Base-by-base conservation (phyloP, 768 basidiomycete genomes). In the Trametes punicea region DNA sequence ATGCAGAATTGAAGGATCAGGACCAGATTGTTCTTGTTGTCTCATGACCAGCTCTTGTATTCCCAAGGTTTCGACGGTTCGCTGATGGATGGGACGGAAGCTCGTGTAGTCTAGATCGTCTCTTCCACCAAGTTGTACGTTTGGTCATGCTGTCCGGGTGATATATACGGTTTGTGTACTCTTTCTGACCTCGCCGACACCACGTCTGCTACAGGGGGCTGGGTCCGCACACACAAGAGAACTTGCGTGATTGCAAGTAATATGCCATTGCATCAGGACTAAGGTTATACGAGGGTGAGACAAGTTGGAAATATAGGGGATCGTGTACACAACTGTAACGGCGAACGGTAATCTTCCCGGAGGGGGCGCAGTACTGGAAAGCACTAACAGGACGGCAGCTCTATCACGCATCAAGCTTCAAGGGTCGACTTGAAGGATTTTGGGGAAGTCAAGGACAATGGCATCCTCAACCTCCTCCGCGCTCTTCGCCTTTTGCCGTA, bases 91-190 rank as follows among this genome's bases (percentile, higher is more conserved):
- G 31, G 30, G 33, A 20, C 40, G 40, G 39, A 16, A 13, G 15
- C 20, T 9, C 27, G 42, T 51, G 49, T 51, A 51, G 38, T 38
- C 18, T 51, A 40, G 48, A 47, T 47, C 30, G 30, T 9, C 46
- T n/a, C 29, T n/a, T 48, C 18, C 30, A 39, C 38, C 36, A 15
- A 13, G 40, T 31, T 52, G 51, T 45, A 52, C 21, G 41, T 52
- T 45, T 42, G 51, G 26, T 33, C 41, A 10, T 20, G 27, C 38
- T 3, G 13, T 45, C 49, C 41, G 42, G 30, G 51, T 52, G 51
- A 52, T 52, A 52, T 45, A 52, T 41, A n/a, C 38, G 26, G 7
- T 51, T 30, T 15, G 27, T 38, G 10, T 11, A 16, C 23, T 50
- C 36, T 7, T 31, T 13, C 31, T 31, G 31, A 31, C 13, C 8